Evolutionary conservation across 495 filamentous ascomycete genomes (phyloP).

Genomic region (Parachaetomium inaequale): DNA sequence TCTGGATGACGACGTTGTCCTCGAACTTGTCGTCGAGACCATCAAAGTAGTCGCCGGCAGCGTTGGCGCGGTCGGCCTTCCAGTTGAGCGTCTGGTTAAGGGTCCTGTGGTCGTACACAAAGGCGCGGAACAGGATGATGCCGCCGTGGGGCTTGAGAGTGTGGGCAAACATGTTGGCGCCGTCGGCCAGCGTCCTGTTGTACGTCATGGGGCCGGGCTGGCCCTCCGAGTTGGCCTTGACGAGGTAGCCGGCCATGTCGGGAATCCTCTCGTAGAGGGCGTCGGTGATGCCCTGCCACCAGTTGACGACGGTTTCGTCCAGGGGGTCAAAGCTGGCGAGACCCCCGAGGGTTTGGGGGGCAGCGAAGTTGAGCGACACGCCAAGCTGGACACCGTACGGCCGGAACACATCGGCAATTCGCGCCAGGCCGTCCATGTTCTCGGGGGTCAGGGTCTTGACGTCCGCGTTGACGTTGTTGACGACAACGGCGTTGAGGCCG

Average conservation of each 20-base stretch:
- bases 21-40: slow-evolving; percentile 62
- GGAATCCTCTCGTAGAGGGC: slow-evolving; percentile 58
- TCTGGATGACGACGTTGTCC: slow-evolving; percentile 67
- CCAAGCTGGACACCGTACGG: slow-evolving; percentile 66
- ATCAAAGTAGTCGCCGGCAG: slow-evolving; percentile 64
- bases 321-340: slow-evolving; percentile 64
- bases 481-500: slow-evolving; percentile 60
- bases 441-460: slow-evolving; percentile 48
- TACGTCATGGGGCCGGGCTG: slow-evolving; percentile 68
- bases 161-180: slow-evolving; percentile 66
- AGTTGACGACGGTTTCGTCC: slow-evolving; percentile 54
- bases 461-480: slow-evolving; percentile 75
- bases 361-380: slow-evolving; percentile 64
- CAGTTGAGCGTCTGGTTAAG: slow-evolving; percentile 51
- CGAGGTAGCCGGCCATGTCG: slow-evolving; percentile 64
- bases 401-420: slow-evolving; percentile 61
- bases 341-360: slow-evolving; percentile 55
- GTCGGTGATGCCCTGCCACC: slow-evolving; percentile 59
- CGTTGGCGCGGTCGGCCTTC: slow-evolving; percentile 66
- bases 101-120: slow-evolving; percentile 62
- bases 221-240: slow-evolving; percentile 73
- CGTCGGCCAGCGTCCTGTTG: slow-evolving; percentile 64
- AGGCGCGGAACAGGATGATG: slow-evolving; percentile 68
- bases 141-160: slow-evolving; percentile 60
- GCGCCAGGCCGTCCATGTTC: slow-evolving; percentile 59